phyloP scores from a whole-genome alignment of 768 basidiomycete species.

The Holtermannia corniformis region DNA sequence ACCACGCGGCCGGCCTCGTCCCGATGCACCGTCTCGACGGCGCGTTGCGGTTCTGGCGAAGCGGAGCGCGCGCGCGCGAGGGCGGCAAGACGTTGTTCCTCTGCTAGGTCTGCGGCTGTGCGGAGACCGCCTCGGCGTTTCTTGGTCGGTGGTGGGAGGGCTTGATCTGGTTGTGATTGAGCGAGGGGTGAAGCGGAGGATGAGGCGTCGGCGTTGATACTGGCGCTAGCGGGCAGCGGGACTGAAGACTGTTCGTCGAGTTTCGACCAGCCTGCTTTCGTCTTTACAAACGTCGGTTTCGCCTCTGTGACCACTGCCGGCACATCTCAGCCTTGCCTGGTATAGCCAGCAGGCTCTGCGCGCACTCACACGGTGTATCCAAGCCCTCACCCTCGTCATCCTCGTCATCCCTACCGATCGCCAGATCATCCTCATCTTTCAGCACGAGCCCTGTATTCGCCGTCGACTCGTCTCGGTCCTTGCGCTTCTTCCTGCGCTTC shows the following conservation, averaged over 20 bases:
- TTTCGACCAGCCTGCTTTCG: constrained; percentile 29
- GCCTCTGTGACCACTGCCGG: constrained; percentile 29
- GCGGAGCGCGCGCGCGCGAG: constrained; percentile 7
- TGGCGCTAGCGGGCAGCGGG: constrained; percentile 7
- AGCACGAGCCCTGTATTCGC: constrained; percentile 29
- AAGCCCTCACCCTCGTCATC: constrained; percentile 38
- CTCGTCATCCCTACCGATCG: constrained; percentile 28
- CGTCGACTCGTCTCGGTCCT: constrained; percentile 43
- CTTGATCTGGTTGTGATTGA: too few species aligned
- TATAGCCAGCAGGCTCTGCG: neutral
- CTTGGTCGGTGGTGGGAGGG: too few species aligned
- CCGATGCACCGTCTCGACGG: constrained; percentile 73
- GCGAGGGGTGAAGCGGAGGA: constrained; percentile 5
- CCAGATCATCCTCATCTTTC: constrained; percentile 41
- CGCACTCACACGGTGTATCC: constrained; percentile 6
- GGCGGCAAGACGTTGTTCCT: constrained; percentile 47
- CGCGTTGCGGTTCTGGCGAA: constrained; percentile 15
- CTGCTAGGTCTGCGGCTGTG: constrained; percentile 56
- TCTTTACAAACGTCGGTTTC: constrained; percentile 31
- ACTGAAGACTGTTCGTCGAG: constrained; percentile 12
- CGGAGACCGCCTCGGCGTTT: constrained; percentile 61
- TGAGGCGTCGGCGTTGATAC: constrained; percentile 14
- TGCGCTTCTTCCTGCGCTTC: constrained; percentile 53
- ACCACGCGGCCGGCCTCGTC: constrained; percentile 80
- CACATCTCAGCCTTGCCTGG: neutral